phyloP scores from a whole-genome alignment of 2,329 filamentous ascomycete genomes.

The Fusarium sp. region DNA sequence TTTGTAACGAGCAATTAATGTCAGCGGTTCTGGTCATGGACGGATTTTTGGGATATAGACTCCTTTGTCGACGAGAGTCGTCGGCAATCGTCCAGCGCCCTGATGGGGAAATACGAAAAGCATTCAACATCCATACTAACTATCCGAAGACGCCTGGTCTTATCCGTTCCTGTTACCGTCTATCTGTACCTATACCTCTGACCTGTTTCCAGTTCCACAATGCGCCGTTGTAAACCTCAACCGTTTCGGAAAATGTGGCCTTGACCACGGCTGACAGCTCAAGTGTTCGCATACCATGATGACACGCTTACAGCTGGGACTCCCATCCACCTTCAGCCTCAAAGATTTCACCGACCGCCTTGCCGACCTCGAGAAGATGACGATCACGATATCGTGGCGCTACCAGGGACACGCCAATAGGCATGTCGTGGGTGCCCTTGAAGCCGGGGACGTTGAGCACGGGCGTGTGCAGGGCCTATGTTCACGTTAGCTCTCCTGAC shows the following conservation, averaged over 20 bases:
- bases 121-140: conserved; percentile 27
- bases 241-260: background rate
- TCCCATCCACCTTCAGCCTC: conserved; percentile 47
- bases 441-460: conserved; percentile 75
- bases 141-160: background rate
- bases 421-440: conserved; percentile 63
- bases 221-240: conserved; percentile 9
- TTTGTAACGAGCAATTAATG: conserved; percentile 36
- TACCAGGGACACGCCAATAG: conserved; percentile 69
- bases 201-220: background rate
- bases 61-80: conserved; percentile 10
- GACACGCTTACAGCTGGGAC: background rate
- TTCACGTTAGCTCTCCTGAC: background rate
- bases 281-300: background rate
- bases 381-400: conserved; percentile 60
- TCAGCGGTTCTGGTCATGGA: conserved; percentile 10
- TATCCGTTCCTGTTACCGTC: background rate
- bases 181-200: conserved; percentile 2
- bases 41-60: conserved; percentile 16
- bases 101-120: conserved; percentile 24
- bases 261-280: background rate
- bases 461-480: conserved; percentile 66
- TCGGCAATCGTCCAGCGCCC: conserved; percentile 6
- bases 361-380: conserved; percentile 57
- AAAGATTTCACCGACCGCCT: conserved; percentile 52